A percentile compares a stretch with the other conserved stretches of the same genome.
Evolutionary conservation across 1,139 yeast species (phyloP).

Genomic region (Nakaseomyces uthaithaninus): DNA sequence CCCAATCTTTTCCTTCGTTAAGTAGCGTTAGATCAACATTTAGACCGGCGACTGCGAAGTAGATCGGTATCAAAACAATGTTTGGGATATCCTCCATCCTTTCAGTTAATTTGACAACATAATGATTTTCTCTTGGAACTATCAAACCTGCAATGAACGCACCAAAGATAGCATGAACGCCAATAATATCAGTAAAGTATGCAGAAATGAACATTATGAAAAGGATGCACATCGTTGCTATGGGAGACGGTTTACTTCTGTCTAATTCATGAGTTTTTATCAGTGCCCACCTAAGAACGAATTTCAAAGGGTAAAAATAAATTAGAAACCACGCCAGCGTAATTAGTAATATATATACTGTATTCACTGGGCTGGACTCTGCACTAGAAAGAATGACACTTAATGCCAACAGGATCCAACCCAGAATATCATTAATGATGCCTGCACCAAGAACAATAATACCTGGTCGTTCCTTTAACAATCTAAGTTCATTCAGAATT

Average conservation of each 20-base stretch:
- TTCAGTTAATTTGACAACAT: slow-evolving; percentile 58
- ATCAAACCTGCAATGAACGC: slow-evolving; percentile 71
- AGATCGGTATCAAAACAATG: slow-evolving; percentile 61
- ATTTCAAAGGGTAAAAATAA: slow-evolving; percentile 41
- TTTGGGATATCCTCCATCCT: slow-evolving; percentile 72
- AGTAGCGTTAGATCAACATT: slow-evolving; percentile 58
- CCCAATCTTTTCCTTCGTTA: slow-evolving; percentile 66
- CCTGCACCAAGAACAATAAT: slow-evolving; percentile 77
- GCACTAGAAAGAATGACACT: slow-evolving; percentile 70
- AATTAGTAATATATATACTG: slow-evolving; percentile 58
- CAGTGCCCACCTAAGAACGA: slow-evolving; percentile 40
- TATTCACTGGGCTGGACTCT: slow-evolving; percentile 51
- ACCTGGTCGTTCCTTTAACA: slow-evolving; percentile 67
- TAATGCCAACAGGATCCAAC: slow-evolving; percentile 72
- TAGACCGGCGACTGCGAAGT: slow-evolving; percentile 72
- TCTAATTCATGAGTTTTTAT: slow-evolving; percentile 35
- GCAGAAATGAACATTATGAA: slow-evolving; percentile 55
- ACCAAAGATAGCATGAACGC: slow-evolving; percentile 76
- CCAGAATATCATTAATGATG: slow-evolving; percentile 68
- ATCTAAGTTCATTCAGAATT: slow-evolving; percentile 61
- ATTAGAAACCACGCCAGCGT: slow-evolving; percentile 61
- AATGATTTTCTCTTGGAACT: slow-evolving; percentile 71
- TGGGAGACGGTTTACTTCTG: slow-evolving; percentile 56
- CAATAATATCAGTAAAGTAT: slow-evolving; percentile 71
- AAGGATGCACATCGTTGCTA: slow-evolving; percentile 50